Base-by-base conservation (phyloP, 345 rosid genomes). In the Microcos paniculata region DNA sequence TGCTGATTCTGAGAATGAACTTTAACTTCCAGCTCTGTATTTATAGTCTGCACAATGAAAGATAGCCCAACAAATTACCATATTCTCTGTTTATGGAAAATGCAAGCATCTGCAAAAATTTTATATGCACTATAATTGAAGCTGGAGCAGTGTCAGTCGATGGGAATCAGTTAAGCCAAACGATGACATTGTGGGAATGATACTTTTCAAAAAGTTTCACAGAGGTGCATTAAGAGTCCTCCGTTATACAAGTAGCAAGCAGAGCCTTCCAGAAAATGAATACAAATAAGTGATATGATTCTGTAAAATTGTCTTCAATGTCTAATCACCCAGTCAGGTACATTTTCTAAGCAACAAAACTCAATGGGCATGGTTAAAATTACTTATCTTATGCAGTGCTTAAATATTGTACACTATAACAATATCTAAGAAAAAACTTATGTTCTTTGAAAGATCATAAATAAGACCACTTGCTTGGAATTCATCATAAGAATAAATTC, bases 1-100 rank as follows among this genome's bases (percentile, higher is more conserved):
- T 88, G 84, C 83, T 89, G 95, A 77, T 88, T 89, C 82, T 81
- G 78, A 23, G 90, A 75, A 78, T 82, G 80, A 72, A 88, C 85
- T 78, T 84, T 85, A 72, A 84, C 85, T 11, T 88, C 86, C 80
- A 92, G 73, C 31, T 89, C 92, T 11, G 92, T 85, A 73, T 86
- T 89, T 77, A 90, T 67, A 55, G 85, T 77, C 97, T 92, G 86
- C 75, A 72, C 6, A 67, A 67, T 38, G 14, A 77, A 24, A 70
- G 21, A 52, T 58, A 70, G 26, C 10, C 30, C 45, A 71, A 42
- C 43, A 19, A 64, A 13, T 56, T 62, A 71, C 7, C 30, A 62
- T 14, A 72, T 42, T 35, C 9, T 9, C 9, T 42, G 33, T 19
- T 70, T 18, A 46, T 65, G 33, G 49, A 78, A 62, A 14, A 33